A percentile compares a stretch with the other conserved stretches of the same genome.
Conservation (phyloP, 73 alveolate genomes). For the Halteria grandinella region DNA sequence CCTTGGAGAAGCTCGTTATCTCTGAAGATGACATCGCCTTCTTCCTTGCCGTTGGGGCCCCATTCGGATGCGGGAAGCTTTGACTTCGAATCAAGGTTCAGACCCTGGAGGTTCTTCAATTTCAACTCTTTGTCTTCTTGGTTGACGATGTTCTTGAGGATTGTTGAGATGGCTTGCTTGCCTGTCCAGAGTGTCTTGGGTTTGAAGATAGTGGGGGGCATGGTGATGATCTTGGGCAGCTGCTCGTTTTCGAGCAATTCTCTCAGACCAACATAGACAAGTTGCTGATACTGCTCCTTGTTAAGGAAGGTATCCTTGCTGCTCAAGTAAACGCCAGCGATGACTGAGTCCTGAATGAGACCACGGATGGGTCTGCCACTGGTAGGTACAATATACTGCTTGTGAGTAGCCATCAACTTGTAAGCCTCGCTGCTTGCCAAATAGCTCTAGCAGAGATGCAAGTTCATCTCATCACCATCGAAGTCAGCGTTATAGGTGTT, state of each 20-base stretch:
- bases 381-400: constrained; percentile 96
- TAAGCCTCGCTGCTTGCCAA: constrained; percentile 94
- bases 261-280: constrained; percentile 89
- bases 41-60: constrained; percentile 85
- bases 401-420: constrained; percentile 87
- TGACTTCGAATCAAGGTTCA: constrained; percentile 86
- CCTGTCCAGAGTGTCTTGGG: constrained; percentile 97
- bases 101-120: constrained; percentile 56
- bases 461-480: constrained; percentile 99
- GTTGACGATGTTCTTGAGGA: constrained; percentile 83
- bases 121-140: constrained; percentile 73
- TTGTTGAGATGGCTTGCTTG: constrained; percentile 88
- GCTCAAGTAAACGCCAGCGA: constrained; percentile 94
- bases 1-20: constrained; percentile 94
- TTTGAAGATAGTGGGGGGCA: constrained; percentile 92
- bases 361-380: constrained; percentile 99
- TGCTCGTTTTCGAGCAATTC: constrained; percentile 78
- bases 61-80: constrained; percentile 82
- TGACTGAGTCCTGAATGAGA: constrained; percentile 97
- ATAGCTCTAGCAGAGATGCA: constrained; percentile 95
- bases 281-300: constrained; percentile 90
- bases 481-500: constrained; percentile 99
- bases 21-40: constrained; percentile 86
- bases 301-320: constrained; percentile 94
- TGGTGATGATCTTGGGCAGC: constrained; percentile 73